Evolutionary conservation across 2,329 filamentous ascomycete species (phyloP).

Genomic region (Fusarium mexicanum): DNA sequence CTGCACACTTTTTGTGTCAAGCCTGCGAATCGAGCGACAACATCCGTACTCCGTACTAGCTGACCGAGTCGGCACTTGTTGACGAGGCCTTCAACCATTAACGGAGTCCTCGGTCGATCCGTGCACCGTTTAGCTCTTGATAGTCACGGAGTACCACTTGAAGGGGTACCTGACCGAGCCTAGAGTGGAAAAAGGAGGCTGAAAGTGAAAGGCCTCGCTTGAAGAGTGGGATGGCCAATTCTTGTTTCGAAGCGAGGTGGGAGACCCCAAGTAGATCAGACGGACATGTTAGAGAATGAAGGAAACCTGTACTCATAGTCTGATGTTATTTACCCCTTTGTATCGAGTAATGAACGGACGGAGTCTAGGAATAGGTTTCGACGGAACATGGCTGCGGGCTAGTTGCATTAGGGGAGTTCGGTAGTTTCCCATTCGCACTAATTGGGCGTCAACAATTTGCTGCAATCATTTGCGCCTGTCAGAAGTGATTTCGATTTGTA

Average conservation of each 20-base stretch:
- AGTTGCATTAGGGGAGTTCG: slow-evolving; percentile 13
- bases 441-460: slow-evolving; percentile 15
- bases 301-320: slow-evolving; percentile 5
- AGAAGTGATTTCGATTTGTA: slow-evolving; percentile 14
- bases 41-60: slow-evolving; percentile 10
- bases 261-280: slow-evolving; percentile 2
- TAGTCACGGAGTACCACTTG: slow-evolving; percentile 24
- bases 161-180: slow-evolving; percentile 27
- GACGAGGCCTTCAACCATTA: slow-evolving; percentile 11
- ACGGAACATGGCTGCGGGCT: slow-evolving; percentile 16
- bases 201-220: slow-evolving; percentile 30
- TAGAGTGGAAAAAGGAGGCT: slow-evolving; percentile 29
- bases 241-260: slow-evolving; percentile 24
- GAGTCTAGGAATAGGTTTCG: slow-evolving; percentile 6
- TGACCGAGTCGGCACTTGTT: slow-evolving; percentile 34
- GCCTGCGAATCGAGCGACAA: slow-evolving; percentile 1
- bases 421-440: slow-evolving; percentile 20
- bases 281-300: background rate
- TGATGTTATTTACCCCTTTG: slow-evolving; percentile 22
- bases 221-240: slow-evolving; percentile 21
- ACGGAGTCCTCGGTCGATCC: slow-evolving; percentile 27
- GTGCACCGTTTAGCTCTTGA: slow-evolving; percentile 29
- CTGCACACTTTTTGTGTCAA: slow-evolving; percentile 14
- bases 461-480: slow-evolving; percentile 19
- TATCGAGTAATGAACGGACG: slow-evolving; percentile 27